Evolutionary conservation across 2,329 filamentous ascomycete genomes (phyloP), one percentile per base, ranked within the genome.

Genomic region (Cladorrhinum sp.): DNA sequence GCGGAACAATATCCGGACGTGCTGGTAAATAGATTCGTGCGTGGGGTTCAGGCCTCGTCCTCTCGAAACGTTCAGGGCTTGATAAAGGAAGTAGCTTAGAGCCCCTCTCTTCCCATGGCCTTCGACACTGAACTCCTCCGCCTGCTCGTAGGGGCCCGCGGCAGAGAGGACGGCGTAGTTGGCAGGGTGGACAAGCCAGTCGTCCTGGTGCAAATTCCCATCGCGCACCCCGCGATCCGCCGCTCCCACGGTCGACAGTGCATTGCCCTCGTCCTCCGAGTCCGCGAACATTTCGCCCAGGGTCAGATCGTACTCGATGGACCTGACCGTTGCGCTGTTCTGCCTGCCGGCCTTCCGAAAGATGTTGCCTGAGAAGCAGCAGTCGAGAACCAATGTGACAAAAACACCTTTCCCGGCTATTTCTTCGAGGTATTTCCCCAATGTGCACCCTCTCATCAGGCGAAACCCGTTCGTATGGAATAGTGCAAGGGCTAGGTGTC

Each of bases 1-100:
- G 57, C 41, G 50, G 50, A 59, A 54, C 2, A 16, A 12, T 12
- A 32, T 22, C 2, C 25, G 57, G 16, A 59, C 13, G 16, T 59
- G 57, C 48, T 59, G 57, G 22, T 45, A 36, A 4, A 59, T 29
- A 7, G 48, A 50, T 13, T 54, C 6, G 3, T 41, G 36, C 36
- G 36, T 13, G 16, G 16, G 10, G 6, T 41, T 13, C 6, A 41
- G 6, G 3, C 36, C 7, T 2, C 50, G 27, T 25, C 23, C 48
- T 12, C 36, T 48, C 9, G 54, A 49, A 18, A 20, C 32, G 27
- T n/a, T 38, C 5, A 59, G 57, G 7, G 57, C 22, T 9, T 59
- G 20, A 32, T 29, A 13, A 13, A 59, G 58, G 25, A 60, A 60
- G 27, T 60, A 60, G 48, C 58, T 60, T 6, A 60, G 38, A 8